Base-by-base conservation (phyloP, 2,329 filamentous ascomycete genomes). In the Metarhizium sp. region DNA sequence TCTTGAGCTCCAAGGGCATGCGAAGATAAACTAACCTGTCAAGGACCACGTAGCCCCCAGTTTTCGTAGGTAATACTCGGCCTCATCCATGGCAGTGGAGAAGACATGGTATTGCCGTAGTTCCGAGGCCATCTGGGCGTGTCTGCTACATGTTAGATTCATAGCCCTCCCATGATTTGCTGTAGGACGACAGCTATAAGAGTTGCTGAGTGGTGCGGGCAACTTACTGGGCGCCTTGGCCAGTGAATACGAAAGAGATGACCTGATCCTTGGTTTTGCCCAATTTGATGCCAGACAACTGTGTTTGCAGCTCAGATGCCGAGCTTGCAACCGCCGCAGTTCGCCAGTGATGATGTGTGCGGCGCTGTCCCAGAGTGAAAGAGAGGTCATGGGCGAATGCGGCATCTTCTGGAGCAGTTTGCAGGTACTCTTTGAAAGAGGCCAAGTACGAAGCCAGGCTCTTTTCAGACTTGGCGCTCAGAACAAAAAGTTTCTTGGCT, bases 211-310 rank as follows among this genome's bases (percentile, higher is more conserved):
- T 25, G 20, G 20, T 25, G 20, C 20, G 20, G 20, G 20, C 20
- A 25, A 64, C 66, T 58, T 62, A 70, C 55, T 71, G 68, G 6
- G 67, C 67, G 6, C 69, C 69, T 50, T 70, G 68, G 16, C 69
- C 68, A 1, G 68, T 69, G 58, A 70, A 72, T 3, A 64, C 62
- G 52, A 67, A 66, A 2, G 50, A 42, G 3, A 58, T 16, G 5
- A 36, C 20, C 14, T 43, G 54, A 2, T 57, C 36, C 34, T 48
- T 51, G 29, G 51, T 42, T 20, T 46, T 47, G 18, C n/a, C 51
- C 36, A 36, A 46, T 29, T 30, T 57, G 7, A 34, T 29, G 13
- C 16, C 32, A 6, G 59, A 50, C 43, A 62, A 48, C 34, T 55
- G 52, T n/a, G 58, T 55, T n/a, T 54, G 51, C 16, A 61, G 53